A percentile compares a stretch with the other conserved stretches of the same genome.
phyloP scores from a whole-genome alignment of 2,329 filamentous ascomycete genomes.

The Byssochlamys sp. region DNA sequence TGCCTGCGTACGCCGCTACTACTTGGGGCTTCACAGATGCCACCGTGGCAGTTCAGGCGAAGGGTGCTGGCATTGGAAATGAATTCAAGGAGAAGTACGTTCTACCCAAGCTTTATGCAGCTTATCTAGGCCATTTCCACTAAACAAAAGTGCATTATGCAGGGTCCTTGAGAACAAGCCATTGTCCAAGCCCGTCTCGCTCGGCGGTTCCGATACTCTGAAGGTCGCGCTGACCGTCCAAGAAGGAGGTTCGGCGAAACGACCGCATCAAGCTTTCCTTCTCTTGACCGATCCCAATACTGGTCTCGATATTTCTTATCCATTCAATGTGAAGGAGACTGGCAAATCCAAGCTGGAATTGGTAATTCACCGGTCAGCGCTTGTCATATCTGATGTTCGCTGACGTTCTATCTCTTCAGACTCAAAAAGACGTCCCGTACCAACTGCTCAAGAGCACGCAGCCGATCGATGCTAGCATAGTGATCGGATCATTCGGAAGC shows the following conservation, averaged over 20 bases:
- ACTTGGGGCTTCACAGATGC: conserved; percentile 57
- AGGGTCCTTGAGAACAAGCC: conserved; percentile 54
- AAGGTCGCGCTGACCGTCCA: conserved; percentile 74
- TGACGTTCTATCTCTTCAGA: conserved; percentile 41
- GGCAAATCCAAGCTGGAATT: conserved; percentile 79
- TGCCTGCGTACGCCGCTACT: conserved; percentile 37
- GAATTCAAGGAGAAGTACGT: conserved; percentile 49
- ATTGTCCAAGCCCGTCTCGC: conserved; percentile 53
- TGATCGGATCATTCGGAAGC: conserved; percentile 78
- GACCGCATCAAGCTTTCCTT: conserved; percentile 89
- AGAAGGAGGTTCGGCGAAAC: conserved; percentile 67
- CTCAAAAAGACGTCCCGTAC: conserved; percentile 76
- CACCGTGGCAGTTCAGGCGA: conserved; percentile 50
- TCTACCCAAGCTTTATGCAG: neutral
- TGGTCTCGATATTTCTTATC: conserved; percentile 78
- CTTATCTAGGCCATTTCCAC: neutral
- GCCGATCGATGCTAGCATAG: conserved; percentile 67
- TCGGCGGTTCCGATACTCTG: conserved; percentile 62
- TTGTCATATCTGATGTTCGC: neutral
- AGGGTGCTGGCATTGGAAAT: conserved; percentile 47
- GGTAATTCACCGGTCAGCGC: conserved; percentile 45
- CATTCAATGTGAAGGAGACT: conserved; percentile 71
- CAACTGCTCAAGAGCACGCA: conserved; percentile 62
- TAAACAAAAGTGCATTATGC: conserved; percentile 3
- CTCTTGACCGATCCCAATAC: conserved; percentile 64